Evolutionary conservation across 2,329 filamentous ascomycete species (phyloP).

Genomic region (Hyphodiscus sp.): DNA sequence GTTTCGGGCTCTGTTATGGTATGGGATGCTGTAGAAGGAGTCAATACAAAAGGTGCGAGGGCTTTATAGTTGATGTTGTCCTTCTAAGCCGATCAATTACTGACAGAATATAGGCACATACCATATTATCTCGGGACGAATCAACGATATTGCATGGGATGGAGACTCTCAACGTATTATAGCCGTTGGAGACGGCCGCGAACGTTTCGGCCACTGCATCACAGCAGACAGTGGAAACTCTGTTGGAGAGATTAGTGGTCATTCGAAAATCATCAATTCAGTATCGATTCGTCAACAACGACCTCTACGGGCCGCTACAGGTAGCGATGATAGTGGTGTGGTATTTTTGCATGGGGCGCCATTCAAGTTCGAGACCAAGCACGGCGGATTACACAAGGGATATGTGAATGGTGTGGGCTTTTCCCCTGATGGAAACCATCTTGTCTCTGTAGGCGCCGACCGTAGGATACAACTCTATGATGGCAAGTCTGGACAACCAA

Average conservation of each 20-base stretch:
- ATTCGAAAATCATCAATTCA: constrained; percentile 84
- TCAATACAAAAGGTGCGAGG: constrained; percentile 58
- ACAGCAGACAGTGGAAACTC: constrained; percentile 94
- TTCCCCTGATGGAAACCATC: constrained; percentile 73
- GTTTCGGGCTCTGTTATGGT: constrained; percentile 77
- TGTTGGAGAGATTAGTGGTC: constrained; percentile 88
- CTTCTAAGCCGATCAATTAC: constrained; percentile 6
- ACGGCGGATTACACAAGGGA: constrained; percentile 72
- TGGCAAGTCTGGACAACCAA: constrained; percentile 86
- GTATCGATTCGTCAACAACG: constrained; percentile 85
- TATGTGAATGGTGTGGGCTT: constrained; percentile 87
- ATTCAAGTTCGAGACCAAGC: constrained; percentile 91
- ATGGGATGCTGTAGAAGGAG: constrained; percentile 85
- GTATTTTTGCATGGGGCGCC: constrained; percentile 92
- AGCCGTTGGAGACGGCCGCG: constrained; percentile 89
- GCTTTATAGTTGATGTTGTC: neutral
- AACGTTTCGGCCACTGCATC: constrained; percentile 89
- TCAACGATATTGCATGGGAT: constrained; percentile 97
- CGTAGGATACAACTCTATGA: constrained; percentile 91
- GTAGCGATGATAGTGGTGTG: constrained; percentile 80
- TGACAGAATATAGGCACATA: constrained; percentile 61
- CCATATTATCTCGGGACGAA: constrained; percentile 84
- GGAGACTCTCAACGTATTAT: constrained; percentile 95
- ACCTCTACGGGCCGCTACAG: constrained; percentile 86
- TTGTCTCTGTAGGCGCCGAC: constrained; percentile 92